phyloP scores from a whole-genome alignment of 352 stramenopile genomes.

The Thalassiosira pacifica region DNA sequence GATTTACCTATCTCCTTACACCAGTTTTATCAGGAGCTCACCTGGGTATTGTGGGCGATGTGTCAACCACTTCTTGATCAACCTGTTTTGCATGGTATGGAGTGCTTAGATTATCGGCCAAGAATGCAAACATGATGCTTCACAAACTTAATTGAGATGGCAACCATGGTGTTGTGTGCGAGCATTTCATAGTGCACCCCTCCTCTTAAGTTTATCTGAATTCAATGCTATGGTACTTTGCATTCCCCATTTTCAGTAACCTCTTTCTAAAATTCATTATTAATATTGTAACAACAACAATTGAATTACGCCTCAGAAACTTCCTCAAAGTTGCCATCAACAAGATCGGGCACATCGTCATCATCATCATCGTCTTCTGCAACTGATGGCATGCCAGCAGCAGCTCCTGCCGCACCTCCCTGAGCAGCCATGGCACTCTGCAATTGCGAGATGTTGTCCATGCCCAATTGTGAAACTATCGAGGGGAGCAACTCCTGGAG shows the following conservation, averaged over 20 bases:
- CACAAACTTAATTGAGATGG: no score
- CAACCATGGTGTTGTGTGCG: no score
- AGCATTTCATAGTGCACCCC: no score
- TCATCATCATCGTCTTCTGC: constrained; percentile 91
- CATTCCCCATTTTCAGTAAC: no score
- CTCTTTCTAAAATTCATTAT: constrained; percentile 22
- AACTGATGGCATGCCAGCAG: constrained; percentile 88
- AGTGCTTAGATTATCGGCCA: no score
- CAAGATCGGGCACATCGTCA: constrained; percentile 97
- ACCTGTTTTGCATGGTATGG: no score
- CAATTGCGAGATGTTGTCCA: constrained; percentile 96
- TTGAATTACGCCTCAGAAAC: constrained; percentile 87
- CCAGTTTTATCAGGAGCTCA: no score
- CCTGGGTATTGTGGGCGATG: no score
- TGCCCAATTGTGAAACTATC: constrained; percentile 98
- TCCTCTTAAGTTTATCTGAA: no score
- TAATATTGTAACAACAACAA: constrained; percentile 17
- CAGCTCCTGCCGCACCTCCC: constrained; percentile 50
- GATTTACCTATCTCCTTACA: no score
- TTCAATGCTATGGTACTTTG: background rate
- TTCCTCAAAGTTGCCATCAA: constrained; percentile 98
- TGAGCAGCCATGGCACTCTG: constrained; percentile 93
- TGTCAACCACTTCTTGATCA: no score
- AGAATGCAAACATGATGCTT: no score
- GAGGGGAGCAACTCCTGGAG: constrained; percentile 97